Evolutionary conservation across 148 eudicot species (phyloP), one percentile per base, ranked within the genome.

Genomic region (Drosera capensis): DNA sequence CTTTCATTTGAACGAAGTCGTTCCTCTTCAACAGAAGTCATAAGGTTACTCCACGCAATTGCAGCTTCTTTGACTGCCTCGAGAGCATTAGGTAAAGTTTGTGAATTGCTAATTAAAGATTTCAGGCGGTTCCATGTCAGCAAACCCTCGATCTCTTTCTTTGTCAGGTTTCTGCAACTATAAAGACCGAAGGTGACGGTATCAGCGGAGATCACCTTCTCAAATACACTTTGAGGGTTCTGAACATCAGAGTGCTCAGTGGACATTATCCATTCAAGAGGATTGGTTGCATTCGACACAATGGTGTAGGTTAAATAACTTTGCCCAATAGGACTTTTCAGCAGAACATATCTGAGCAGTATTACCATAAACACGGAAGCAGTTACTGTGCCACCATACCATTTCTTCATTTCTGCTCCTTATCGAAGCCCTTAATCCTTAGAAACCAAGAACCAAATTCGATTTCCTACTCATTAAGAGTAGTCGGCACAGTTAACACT

Each of bases 11-110:
- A 57, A 45, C 58, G 59, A 42, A 67, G 63, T 45, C 63, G 85
- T 58, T 90, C 80, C 56, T 76, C 78, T 23, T 85, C 77, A 51
- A 81, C 66, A n/a, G 78, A 74, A 51, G 71, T 45, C 85, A 92
- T 81, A 37, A 92, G 85, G 55, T 56, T 71, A 48, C 72, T 74
- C 99, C 99, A 92, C 18, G 80, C 90, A 61, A 43, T 53, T 43
- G 86, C 74, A 37, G 94, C 99, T 72, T 85, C 95, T 56, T 66
- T 85, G 46, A 68, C 66, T 37, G 99, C 99, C 57, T 79, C 88
- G 8, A 82, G 42, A 22, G 90, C 88, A 68, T 85, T 74, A 35
- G 99, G 95, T 52, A 85, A 75, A 49, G 59, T 68, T 54, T 72
- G 70, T 54, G 79, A 71, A 57, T 74, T 67, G 39, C 61, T 72